phyloP scores from a whole-genome alignment of 306 rosid genomes.

The Trichosanthes cucumerina region DNA sequence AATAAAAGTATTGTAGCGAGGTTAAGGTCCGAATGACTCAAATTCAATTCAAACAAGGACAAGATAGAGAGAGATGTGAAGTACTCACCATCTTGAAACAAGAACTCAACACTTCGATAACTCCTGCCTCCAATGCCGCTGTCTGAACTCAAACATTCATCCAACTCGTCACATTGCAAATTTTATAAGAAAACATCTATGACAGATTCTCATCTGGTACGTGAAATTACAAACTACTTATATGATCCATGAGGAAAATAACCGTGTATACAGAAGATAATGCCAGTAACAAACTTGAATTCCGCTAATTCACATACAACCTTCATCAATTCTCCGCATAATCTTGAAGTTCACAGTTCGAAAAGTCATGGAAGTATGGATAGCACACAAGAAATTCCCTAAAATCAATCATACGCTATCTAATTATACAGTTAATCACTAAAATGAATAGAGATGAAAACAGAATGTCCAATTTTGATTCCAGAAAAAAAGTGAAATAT shows the following conservation, averaged over 20 bases:
- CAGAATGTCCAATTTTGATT: neutral
- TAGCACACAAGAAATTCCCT: neutral
- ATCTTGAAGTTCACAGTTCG: neutral
- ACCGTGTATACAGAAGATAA: neutral
- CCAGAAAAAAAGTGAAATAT: neutral
- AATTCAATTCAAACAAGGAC: neutral
- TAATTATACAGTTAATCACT: neutral
- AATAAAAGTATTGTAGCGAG: neutral
- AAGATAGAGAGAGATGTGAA: neutral
- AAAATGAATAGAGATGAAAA: neutral
- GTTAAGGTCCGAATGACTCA: neutral
- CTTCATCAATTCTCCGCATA: neutral
- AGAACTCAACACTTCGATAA: neutral
- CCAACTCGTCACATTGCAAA: neutral
- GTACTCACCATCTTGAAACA: slow-evolving; percentile 6
- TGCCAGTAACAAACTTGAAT: neutral
- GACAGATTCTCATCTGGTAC: neutral
- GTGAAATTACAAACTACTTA: neutral
- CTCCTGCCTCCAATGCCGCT: neutral
- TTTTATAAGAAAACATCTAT: neutral
- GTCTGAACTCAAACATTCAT: slow-evolving; percentile 3
- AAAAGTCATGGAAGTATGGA: neutral
- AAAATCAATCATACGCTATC: neutral
- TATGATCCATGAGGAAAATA: neutral
- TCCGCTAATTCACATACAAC: neutral